Conservation (phyloP, 2,329 filamentous ascomycete species). For the Periglandula ipomoeae region DNA sequence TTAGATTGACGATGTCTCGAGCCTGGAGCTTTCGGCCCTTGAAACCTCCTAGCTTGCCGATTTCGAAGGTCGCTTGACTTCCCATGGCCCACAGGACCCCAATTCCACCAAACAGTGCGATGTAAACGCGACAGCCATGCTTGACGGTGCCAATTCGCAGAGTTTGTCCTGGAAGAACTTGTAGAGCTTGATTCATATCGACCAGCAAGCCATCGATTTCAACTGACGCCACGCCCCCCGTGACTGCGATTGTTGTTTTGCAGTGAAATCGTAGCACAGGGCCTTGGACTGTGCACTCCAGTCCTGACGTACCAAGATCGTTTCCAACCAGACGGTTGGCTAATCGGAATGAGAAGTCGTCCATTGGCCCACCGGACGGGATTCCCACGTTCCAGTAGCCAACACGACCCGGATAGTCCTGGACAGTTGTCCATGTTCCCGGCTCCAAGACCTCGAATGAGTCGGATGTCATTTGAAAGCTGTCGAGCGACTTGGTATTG, state of each 20-base stretch:
- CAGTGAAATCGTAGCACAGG: conserved; percentile 26
- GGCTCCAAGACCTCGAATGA: conserved; percentile 27
- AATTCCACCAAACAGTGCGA: conserved; percentile 26
- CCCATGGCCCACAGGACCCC: conserved; percentile 23
- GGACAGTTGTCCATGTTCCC: conserved; percentile 27
- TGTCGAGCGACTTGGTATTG: conserved; percentile 25
- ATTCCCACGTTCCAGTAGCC: conserved; percentile 30
- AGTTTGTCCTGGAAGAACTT: conserved; percentile 17
- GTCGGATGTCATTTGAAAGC: conserved; percentile 17
- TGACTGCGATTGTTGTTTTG: conserved; percentile 21
- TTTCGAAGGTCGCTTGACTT: conserved; percentile 22
- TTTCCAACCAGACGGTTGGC: conserved; percentile 29
- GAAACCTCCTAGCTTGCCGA: conserved; percentile 25
- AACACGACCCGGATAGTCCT: conserved; percentile 30
- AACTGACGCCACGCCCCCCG: conserved; percentile 20
- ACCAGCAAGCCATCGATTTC: conserved; percentile 15
- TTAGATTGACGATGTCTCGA: conserved; percentile 18
- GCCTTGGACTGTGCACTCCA: conserved; percentile 26
- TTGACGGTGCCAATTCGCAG: conserved; percentile 17
- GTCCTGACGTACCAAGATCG: conserved; percentile 15
- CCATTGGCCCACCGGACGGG: conserved; percentile 32
- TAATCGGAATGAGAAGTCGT: conserved; percentile 24
- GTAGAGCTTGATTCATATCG: conserved; percentile 15
- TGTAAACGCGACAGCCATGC: conserved; percentile 24
- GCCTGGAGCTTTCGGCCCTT: conserved; percentile 22